Percentiles rank a stretch among this genome's conserved stretches.
Evolutionary conservation across 2,329 filamentous ascomycete genomes (phyloP).

Genomic region (Alternaria sp.): DNA sequence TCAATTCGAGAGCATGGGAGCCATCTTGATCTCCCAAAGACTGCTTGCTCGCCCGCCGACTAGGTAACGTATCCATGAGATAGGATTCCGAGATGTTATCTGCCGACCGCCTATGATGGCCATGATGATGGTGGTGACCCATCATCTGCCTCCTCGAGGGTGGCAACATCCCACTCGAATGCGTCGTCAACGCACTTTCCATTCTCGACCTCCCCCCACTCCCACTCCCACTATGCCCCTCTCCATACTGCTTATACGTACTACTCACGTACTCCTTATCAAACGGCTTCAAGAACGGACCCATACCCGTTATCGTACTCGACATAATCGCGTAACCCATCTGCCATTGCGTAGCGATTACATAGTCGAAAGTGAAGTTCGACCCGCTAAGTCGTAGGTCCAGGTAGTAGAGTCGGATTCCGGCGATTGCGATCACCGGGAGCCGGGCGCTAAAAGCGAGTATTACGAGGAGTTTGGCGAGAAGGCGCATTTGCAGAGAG

Average conservation of each 20-base stretch:
- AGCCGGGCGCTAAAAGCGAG: slow-evolving; percentile 40
- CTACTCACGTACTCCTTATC: slow-evolving; percentile 30
- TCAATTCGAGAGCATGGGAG: neutral
- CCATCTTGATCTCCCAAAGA: neutral
- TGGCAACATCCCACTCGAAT: neutral
- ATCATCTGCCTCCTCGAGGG: neutral
- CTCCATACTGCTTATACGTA: slow-evolving; percentile 18
- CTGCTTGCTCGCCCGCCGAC: slow-evolving; percentile 9
- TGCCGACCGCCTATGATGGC: neutral
- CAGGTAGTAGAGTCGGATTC: slow-evolving; percentile 36
- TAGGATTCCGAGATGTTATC: slow-evolving; percentile 20
- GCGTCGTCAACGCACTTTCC: neutral
- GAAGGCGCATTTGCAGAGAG: slow-evolving; percentile 35
- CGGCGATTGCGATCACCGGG: slow-evolving; percentile 33
- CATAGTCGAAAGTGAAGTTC: slow-evolving; percentile 31
- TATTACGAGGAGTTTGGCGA: slow-evolving; percentile 35
- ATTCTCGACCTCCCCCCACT: neutral
- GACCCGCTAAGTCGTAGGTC: slow-evolving; percentile 19
- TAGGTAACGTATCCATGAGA: slow-evolving; percentile 17
- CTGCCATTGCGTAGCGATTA: slow-evolving; percentile 45
- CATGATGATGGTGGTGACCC: neutral
- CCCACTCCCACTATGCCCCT: neutral
- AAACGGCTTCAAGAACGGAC: slow-evolving; percentile 43
- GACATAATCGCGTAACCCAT: slow-evolving; percentile 46
- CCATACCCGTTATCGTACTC: slow-evolving; percentile 40